Evolutionary conservation across 2,329 filamentous ascomycete genomes (phyloP), one percentile per base, ranked within the genome.

Genomic region (Pseudogymnoascus sp.): DNA sequence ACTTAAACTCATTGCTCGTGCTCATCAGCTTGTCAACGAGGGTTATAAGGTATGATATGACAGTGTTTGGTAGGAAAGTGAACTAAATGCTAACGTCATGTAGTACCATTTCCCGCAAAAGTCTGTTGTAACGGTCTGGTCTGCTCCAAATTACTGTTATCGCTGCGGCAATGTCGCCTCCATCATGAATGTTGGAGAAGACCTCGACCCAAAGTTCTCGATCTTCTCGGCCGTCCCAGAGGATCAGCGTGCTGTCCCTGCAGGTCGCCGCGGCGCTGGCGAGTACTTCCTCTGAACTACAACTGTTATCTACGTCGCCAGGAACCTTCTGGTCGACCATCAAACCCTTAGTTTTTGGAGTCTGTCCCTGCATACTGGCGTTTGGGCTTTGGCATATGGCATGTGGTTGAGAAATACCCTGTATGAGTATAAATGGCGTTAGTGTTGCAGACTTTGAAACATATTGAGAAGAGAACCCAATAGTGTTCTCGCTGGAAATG

Each of bases 41-140:
- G 87, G 87, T 63, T 91, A 89, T 78, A 90, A 90, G 74, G 80
- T 81, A 74, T 63, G 70, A 64, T 35, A 33, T 33, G 60, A 21
- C 49, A 19, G 19, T 33, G 6, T 2, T 19, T 55, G 10, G 1
- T 8, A 55, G n/a, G 8, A 31, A 19, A 10, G 2, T 12, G 49
- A 19, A 55, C n/a, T 62, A 12, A 63, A 62, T 65, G 16, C 72
- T 78, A 69, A 78, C 65, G 31, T 29, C 33, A 6, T 60, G 35
- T 63, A 91, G 84, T 97, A 95, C 74, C 93, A 97, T 74, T 97
- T 97, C 77, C 83, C 89, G 61, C 90, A 96, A 74, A 93, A 94
- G 77, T 95, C 95, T 11, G 92, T 97, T 43, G 92, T 96, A 16
- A 89, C 86, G 1, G 86, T 89, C 23, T 89, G 86, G 82, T 78